Evolutionary conservation across 371 early-diverging fungal species (phyloP), one percentile per base, ranked within the genome.

Genomic region (Mucor plumbeus): DNA sequence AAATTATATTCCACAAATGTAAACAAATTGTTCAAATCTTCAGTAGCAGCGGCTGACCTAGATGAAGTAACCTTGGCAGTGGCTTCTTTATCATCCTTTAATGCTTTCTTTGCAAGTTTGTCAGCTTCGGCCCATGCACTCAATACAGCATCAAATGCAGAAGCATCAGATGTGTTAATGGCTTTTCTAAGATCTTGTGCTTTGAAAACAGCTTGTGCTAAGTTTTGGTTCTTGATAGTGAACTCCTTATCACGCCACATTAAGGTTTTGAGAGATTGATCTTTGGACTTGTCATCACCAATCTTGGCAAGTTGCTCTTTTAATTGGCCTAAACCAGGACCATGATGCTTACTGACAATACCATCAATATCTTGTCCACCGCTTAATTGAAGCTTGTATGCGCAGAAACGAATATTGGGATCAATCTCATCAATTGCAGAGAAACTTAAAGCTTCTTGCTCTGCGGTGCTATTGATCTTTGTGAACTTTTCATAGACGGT

Each of bases 361-460:
- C 75, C 78, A 19, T 83, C 81, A 9, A 90, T 77, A 64, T 87
- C 81, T 14, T 80, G 82, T n/a, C 44, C 44, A 17, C 44, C 17
- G 31, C 77, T 61, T 31, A 88, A 56, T 36, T 86, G 87, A 43
- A 93, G 81, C 38, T 87, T 86, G 72, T 92, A 93, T 11, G 88
- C 91, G 71, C 92, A 94, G 76, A 87, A 93, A 41, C 92, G 88
- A 69, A 95, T 89, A 72, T 87, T 90, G 65, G 93, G 93, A 56
- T 92, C 94, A 61, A 93, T 88, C 8, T 82, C 87, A 69, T 94
- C 93, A 48, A 93, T 86, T 0, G 90, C 86, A 14, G 88, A 75
- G 59, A 89, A 90, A 64, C 87, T 88, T 5, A 93, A 77, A 3
- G 89, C 84, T 68, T 88, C 87, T 54, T 87, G 84, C 59, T 87